Percentiles rank a stretch among this genome's conserved stretches.
Evolutionary conservation across 371 early-diverging fungal genomes (phyloP).

Genomic region (Actinomortierella wolfii): DNA sequence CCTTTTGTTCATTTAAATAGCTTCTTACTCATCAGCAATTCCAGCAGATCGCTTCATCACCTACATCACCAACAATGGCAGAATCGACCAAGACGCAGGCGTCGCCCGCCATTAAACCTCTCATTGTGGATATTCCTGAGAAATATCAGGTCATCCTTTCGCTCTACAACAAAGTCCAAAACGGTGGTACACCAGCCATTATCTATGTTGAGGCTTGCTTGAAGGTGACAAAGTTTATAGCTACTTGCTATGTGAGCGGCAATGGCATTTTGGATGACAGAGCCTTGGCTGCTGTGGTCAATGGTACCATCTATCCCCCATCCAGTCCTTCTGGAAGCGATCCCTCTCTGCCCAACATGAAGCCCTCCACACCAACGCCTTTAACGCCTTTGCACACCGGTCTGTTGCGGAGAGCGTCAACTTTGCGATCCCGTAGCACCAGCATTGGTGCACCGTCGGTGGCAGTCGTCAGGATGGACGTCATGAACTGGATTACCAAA

Average conservation of each 20-base stretch:
- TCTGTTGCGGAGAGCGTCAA: slow-evolving; percentile 31
- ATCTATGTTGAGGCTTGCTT: slow-evolving; percentile 53
- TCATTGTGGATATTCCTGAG: slow-evolving; percentile 54
- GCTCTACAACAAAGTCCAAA: slow-evolving; percentile 54
- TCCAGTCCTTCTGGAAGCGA: too few relatives aligned
- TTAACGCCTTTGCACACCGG: slow-evolving; percentile 7
- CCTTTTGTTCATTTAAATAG: background rate
- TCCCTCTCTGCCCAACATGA: slow-evolving; percentile 10
- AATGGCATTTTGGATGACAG: slow-evolving; percentile 38
- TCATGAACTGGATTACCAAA: slow-evolving; percentile 38
- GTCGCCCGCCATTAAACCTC: slow-evolving; percentile 39
- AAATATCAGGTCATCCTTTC: slow-evolving; percentile 51
- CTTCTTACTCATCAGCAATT: slow-evolving; percentile 35
- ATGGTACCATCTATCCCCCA: slow-evolving; percentile 23
- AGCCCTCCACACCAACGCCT: slow-evolving; percentile 13
- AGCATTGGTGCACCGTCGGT: slow-evolving; percentile 16
- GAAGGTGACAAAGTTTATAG: slow-evolving; percentile 53
- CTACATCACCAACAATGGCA: slow-evolving; percentile 47
- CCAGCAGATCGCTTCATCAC: slow-evolving; percentile 38
- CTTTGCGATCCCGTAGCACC: slow-evolving; percentile 28
- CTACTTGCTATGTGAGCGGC: slow-evolving; percentile 44
- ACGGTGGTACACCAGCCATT: slow-evolving; percentile 35
- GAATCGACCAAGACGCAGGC: slow-evolving; percentile 24
- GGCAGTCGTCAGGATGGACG: slow-evolving; percentile 31
- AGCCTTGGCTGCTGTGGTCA: slow-evolving; percentile 38